Evolutionary conservation across 768 basidiomycete species (phyloP).

Genomic region (Boletus tylopilopsis): DNA sequence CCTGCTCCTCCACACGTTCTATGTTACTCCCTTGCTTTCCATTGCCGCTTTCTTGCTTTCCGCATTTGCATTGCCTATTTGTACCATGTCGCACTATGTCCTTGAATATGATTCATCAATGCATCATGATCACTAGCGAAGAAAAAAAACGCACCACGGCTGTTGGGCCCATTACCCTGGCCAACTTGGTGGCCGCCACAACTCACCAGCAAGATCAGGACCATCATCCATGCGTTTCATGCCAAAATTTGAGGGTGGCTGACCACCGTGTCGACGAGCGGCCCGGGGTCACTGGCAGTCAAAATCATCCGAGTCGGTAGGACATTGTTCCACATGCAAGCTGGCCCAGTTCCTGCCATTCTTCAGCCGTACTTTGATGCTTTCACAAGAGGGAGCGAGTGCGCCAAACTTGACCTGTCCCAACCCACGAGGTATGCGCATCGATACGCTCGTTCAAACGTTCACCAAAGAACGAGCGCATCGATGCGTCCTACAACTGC

Average conservation of each 20-base stretch:
- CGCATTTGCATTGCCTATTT: slow-evolving; percentile 7
- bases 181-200: neutral
- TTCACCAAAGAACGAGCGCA: too few relatives aligned
- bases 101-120: slow-evolving; percentile 4
- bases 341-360: too few relatives aligned
- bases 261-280: neutral
- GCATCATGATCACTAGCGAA: neutral
- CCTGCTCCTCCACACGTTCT: slow-evolving; percentile 1
- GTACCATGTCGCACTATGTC: neutral
- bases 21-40: slow-evolving; percentile 8
- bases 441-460: too few relatives aligned
- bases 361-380: too few relatives aligned
- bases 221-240: neutral
- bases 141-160: neutral
- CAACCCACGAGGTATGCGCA: too few relatives aligned
- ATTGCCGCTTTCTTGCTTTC: too few relatives aligned
- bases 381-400: too few relatives aligned
- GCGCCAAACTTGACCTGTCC: too few relatives aligned
- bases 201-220: slow-evolving; percentile 7
- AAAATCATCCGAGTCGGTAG: neutral
- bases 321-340: too few relatives aligned
- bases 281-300: neutral
- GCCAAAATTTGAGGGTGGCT: neutral
- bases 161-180: neutral
- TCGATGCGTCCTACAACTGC: too few relatives aligned